These are phyloP conservation scores for Dioscorea alata DNA, from an alignment of 106 monocot species.

Conservation along the genomic window DNA sequence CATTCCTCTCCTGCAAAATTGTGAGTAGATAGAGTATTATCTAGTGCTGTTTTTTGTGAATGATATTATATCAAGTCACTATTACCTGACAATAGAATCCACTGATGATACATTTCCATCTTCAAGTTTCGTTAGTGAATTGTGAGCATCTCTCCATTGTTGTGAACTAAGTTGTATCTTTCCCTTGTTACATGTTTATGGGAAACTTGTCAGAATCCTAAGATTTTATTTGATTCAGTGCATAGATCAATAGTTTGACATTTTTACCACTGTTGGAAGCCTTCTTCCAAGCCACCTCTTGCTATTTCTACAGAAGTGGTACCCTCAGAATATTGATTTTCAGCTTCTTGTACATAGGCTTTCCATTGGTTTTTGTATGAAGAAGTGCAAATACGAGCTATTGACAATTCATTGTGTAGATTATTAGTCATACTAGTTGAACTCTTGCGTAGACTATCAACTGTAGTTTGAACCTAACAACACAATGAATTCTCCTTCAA, in stretches of 20 bases:
- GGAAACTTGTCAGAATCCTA: not conserved
- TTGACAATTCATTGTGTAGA: conserved; percentile 49
- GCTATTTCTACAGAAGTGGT: conserved; percentile 35
- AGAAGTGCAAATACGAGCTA: conserved; percentile 33
- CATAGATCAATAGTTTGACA: not conserved
- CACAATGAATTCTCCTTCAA: not conserved
- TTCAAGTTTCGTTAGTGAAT: conserved; percentile 42
- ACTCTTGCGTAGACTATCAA: conserved; percentile 38
- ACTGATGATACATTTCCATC: conserved; percentile 37
- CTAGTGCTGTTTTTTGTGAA: not conserved
- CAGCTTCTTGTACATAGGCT: conserved; percentile 45
- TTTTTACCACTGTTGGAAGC: conserved; percentile 58
- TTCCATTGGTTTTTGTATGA: conserved; percentile 48
- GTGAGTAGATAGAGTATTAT: not conserved
- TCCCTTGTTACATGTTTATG: conserved; percentile 23
- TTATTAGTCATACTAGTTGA: conserved; percentile 36
- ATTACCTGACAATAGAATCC: conserved; percentile 60
- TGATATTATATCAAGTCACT: not conserved
- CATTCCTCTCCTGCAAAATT: conserved; percentile 39
- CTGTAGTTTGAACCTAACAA: conserved; percentile 64
- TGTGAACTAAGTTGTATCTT: conserved; percentile 32
- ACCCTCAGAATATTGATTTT: conserved; percentile 42
- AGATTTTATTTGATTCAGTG: no score
- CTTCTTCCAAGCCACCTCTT: conserved; percentile 30
- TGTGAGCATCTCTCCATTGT: conserved; percentile 64